Evolutionary conservation across 1,284 basidiomycete species (phyloP).

Genomic region (Tilletiaria anomala): DNA sequence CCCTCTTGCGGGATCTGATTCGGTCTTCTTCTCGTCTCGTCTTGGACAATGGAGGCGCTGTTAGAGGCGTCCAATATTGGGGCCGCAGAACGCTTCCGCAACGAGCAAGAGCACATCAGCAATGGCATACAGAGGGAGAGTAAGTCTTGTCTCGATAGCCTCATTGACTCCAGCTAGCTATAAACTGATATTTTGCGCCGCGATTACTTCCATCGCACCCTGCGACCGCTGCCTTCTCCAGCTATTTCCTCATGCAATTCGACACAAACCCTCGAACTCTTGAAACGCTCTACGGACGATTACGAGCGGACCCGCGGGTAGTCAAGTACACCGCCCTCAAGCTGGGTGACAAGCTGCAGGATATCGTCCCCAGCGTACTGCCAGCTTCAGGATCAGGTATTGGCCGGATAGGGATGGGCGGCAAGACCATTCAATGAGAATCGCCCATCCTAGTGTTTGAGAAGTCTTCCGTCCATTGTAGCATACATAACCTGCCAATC

Average conservation of each 20-base stretch:
- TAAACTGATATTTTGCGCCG: too few species aligned
- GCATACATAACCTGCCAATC: too few species aligned
- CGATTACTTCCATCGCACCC: too few species aligned
- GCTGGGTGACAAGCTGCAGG: constrained; percentile 52
- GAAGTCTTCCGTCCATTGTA: too few species aligned
- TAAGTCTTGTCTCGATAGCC: too few species aligned
- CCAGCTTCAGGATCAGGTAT: background rate
- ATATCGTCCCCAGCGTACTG: constrained; percentile 30
- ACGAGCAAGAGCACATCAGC: constrained; percentile 57
- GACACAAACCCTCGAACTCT: constrained; percentile 64
- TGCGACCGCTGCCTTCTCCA: constrained; percentile 33
- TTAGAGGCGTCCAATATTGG: constrained; percentile 60
- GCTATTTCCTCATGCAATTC: constrained; percentile 79
- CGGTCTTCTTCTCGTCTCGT: constrained; percentile 58
- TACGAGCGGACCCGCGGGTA: constrained; percentile 64
- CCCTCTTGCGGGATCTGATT: constrained; percentile 62
- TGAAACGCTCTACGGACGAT: constrained; percentile 50
- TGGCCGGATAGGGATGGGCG: background rate
- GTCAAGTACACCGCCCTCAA: constrained; percentile 69
- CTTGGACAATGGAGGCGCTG: constrained; percentile 62
- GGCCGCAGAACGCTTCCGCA: constrained; percentile 62
- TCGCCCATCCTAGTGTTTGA: too few species aligned
- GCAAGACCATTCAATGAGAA: background rate
- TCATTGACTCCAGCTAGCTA: too few species aligned
- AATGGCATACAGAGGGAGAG: constrained; percentile 57